phyloP scores from a whole-genome alignment of 202 grass and related monocot genomes.

The Elaeis oleifera region DNA sequence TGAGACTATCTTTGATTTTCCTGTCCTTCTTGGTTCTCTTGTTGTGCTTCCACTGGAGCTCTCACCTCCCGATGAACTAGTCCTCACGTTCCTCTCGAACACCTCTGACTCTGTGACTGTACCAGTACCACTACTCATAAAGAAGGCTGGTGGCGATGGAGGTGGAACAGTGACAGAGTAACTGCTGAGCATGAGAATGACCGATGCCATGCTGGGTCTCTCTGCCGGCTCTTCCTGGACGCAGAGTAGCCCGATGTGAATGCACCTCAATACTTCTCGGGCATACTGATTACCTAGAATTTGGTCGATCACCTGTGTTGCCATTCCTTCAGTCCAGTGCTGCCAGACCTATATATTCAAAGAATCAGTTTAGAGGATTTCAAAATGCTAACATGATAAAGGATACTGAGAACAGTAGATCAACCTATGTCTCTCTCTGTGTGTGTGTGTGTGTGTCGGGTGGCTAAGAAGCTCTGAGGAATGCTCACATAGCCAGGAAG shows the following conservation, averaged over 20 bases:
- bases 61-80: background rate
- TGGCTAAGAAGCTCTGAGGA: too few species aligned
- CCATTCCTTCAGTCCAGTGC: background rate
- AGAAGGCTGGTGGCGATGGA: background rate
- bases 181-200: background rate
- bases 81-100: background rate
- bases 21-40: background rate
- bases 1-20: background rate
- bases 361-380: too few species aligned
- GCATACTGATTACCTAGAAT: background rate
- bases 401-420: too few species aligned
- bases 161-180: background rate
- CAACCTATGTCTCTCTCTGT: too few species aligned
- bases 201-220: background rate
- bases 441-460: too few species aligned
- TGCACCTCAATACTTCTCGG: background rate
- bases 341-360: background rate
- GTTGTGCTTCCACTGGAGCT: background rate
- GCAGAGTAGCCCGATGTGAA: conserved; percentile 1
- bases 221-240: background rate
- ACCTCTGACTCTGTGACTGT: background rate
- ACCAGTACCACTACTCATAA: too few species aligned
- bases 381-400: too few species aligned
- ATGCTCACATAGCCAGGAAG: conserved; percentile 45
- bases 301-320: background rate